These are phyloP conservation scores for Scortechinia acanthostroma DNA, from an alignment of 2,329 filamentous ascomycete genomes.

Conservation along the genomic window DNA sequence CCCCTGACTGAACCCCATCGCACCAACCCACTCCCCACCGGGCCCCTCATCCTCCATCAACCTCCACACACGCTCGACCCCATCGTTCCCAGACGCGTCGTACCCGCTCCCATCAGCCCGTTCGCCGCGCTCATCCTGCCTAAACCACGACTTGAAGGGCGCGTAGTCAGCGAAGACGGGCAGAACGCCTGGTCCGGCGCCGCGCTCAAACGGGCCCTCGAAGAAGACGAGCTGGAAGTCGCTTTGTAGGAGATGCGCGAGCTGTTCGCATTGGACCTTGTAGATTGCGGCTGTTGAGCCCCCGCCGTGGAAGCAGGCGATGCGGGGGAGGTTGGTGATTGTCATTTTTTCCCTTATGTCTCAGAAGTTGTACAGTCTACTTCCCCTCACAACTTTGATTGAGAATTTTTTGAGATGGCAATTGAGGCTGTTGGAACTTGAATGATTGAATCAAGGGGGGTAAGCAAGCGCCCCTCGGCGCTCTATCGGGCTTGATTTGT, in stretches of 20 bases:
- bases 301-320: slow-evolving; percentile 1
- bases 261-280: neutral
- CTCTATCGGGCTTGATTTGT: no score
- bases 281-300: neutral
- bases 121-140: neutral
- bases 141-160: neutral
- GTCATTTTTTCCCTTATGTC: no score
- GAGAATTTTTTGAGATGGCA: no score
- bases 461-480: no score
- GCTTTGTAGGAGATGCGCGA: neutral
- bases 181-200: neutral
- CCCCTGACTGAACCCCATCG: neutral
- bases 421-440: no score
- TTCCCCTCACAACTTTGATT: no score
- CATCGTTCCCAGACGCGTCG: neutral
- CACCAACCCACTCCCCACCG: neutral
- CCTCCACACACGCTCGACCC: neutral
- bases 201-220: neutral
- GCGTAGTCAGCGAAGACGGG: neutral
- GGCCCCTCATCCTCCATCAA: neutral
- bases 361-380: no score
- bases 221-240: neutral
- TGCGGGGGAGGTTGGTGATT: neutral
- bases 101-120: neutral
- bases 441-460: no score